Conservation (phyloP, 331 rosid species). For the Rhamnella rubrinervis region DNA sequence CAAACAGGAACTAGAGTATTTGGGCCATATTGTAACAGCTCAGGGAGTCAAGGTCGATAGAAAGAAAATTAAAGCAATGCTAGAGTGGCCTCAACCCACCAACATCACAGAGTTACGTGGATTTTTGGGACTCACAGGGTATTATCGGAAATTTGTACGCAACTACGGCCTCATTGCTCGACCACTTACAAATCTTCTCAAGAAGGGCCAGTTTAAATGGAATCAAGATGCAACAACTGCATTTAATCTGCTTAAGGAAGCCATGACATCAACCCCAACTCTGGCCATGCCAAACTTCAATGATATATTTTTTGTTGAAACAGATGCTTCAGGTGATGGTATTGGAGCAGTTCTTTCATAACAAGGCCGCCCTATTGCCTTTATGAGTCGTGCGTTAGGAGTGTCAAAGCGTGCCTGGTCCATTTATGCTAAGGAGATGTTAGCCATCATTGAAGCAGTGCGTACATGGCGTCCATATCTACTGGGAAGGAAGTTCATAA, state of each 20-base stretch:
- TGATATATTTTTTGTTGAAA: background rate
- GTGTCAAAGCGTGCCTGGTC: background rate
- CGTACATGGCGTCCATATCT: background rate
- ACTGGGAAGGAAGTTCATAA: background rate
- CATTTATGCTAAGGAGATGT: slow-evolving; percentile 1
- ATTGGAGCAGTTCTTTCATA: background rate
- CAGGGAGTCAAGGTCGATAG: background rate
- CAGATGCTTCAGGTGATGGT: background rate
- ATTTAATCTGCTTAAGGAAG: background rate
- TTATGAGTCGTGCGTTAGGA: background rate
- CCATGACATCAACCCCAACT: background rate
- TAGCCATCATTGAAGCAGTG: background rate
- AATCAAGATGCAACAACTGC: background rate
- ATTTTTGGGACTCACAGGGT: background rate
- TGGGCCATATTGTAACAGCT: background rate
- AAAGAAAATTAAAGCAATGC: background rate
- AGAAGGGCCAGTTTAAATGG: background rate
- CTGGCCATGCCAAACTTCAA: background rate
- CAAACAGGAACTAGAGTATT: background rate
- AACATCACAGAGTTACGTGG: background rate
- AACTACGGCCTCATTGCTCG: background rate
- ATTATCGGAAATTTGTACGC: background rate
- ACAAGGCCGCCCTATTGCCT: background rate
- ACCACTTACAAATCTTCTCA: background rate
- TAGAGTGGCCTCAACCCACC: background rate